A percentile compares a stretch with the other conserved stretches of the same genome.
Conservation (phyloP, 1,139 yeast species). For the Tardiomyces depauwii region DNA sequence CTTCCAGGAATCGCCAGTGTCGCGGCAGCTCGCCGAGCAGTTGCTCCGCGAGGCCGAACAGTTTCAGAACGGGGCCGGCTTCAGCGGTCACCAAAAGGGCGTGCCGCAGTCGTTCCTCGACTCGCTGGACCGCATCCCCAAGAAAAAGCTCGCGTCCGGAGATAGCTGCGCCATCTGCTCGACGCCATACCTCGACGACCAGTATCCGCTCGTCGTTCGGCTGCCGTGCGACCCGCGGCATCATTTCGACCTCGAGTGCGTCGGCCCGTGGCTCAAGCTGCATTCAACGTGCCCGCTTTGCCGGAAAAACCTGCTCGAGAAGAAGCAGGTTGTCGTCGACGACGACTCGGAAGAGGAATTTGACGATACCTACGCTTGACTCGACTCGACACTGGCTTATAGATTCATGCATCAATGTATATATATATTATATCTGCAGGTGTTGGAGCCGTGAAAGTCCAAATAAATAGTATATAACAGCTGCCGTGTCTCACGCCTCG, state of each 20-base stretch:
- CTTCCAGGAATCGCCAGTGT: background rate
- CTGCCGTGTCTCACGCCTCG: background rate
- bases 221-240: constrained; percentile 69
- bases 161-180: constrained; percentile 84
- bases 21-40: constrained; percentile 10
- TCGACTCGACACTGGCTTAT: no score
- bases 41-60: constrained; percentile 9
- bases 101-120: constrained; percentile 64
- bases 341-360: constrained; percentile 62
- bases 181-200: constrained; percentile 55
- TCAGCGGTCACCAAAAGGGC: constrained; percentile 31
- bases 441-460: background rate
- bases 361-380: constrained; percentile 76
- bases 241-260: constrained; percentile 78
- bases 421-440: no score
- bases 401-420: no score
- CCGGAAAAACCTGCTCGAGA: constrained; percentile 52
- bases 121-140: constrained; percentile 57
- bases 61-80: background rate
- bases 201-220: constrained; percentile 68
- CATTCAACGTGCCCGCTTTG: constrained; percentile 86
- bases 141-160: constrained; percentile 36
- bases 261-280: constrained; percentile 76
- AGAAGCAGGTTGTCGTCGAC: constrained; percentile 36
- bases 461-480: background rate